Conservation (phyloP, 441 rosid genomes). For the Erodium moschatum region DNA sequence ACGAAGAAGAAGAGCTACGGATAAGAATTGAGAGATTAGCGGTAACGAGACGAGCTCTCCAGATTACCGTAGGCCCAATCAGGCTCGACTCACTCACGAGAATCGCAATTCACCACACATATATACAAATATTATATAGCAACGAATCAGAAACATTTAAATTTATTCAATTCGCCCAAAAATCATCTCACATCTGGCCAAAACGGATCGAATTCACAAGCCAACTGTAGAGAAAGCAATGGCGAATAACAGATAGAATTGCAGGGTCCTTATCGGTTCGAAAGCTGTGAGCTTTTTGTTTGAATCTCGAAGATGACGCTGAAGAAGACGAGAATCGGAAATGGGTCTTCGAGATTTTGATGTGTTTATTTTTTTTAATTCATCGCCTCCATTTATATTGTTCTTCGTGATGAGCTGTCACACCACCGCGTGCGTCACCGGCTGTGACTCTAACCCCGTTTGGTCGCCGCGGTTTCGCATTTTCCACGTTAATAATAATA, state of each 20-base stretch:
- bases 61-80: slow-evolving; percentile 45
- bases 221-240: neutral
- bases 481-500: neutral
- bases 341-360: neutral
- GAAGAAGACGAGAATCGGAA: neutral
- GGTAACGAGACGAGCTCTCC: slow-evolving; percentile 27
- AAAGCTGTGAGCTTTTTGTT: neutral
- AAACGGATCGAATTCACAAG: neutral
- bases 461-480: slow-evolving; percentile 1
- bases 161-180: neutral
- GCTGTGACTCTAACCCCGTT: neutral
- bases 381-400: neutral
- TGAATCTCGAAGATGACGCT: neutral
- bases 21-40: slow-evolving; percentile 43
- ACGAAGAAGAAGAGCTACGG: slow-evolving; percentile 12
- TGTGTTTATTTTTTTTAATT: neutral
- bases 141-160: too few relatives aligned
- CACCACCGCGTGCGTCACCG: neutral
- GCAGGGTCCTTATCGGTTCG: neutral
- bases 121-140: neutral
- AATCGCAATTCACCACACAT: neutral
- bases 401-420: neutral
- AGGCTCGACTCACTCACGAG: neutral
- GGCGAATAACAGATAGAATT: neutral
- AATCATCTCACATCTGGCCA: neutral